Conservation (phyloP, 164 flowering plant genomes). For the Litsea cubeba region DNA sequence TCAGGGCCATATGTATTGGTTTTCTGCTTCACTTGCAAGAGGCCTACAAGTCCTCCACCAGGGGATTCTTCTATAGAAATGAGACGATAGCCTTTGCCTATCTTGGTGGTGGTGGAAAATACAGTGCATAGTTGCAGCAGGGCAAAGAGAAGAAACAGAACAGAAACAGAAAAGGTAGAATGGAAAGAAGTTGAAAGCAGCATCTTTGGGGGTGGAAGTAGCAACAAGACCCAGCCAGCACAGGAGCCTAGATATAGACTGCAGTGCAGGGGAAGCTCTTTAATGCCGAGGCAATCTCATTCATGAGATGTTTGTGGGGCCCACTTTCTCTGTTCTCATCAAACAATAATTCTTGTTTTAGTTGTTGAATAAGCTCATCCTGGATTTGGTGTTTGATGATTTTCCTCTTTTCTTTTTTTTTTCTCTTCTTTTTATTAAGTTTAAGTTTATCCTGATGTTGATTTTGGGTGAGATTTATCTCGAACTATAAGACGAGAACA, state of each 20-base stretch:
- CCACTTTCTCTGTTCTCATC: neutral
- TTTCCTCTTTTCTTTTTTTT: too few species aligned
- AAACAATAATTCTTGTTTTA: neutral
- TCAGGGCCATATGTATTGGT: constrained; percentile 78
- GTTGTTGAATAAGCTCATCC: neutral
- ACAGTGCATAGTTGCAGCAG: constrained; percentile 17
- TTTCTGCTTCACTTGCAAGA: constrained; percentile 60
- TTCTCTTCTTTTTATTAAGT: too few species aligned
- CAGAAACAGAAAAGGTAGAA: constrained; percentile 1
- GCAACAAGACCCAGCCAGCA: neutral
- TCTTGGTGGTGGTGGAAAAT: constrained; percentile 29
- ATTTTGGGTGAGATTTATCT: too few species aligned
- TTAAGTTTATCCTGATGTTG: too few species aligned
- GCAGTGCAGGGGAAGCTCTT: neutral
- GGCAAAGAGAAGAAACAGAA: constrained; percentile 7
- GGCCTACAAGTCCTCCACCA: constrained; percentile 74
- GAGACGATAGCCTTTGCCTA: constrained; percentile 75
- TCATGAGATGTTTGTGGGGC: constrained; percentile 1
- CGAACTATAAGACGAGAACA: too few species aligned
- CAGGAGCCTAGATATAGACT: neutral
- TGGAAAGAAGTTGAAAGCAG: neutral
- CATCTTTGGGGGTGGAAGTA: neutral
- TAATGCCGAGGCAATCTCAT: neutral
- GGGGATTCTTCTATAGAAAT: constrained; percentile 66
- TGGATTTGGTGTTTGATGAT: too few species aligned